Conservation (phyloP, 2,329 filamentous ascomycete genomes). For the Aurifilum marmelostoma region DNA sequence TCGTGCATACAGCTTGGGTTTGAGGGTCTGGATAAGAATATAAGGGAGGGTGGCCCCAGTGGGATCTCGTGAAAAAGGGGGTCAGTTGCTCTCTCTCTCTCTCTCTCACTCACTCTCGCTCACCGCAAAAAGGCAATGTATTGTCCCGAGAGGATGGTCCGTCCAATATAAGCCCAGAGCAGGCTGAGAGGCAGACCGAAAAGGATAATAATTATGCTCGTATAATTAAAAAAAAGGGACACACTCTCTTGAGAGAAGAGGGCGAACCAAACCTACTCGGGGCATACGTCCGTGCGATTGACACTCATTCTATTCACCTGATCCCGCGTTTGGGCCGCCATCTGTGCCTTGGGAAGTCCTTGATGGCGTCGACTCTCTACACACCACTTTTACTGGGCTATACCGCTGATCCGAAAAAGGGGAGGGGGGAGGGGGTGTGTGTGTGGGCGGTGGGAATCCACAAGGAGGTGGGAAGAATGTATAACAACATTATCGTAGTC, state of each 20-base stretch:
- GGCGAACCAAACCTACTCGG: neutral
- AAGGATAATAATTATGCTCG: neutral
- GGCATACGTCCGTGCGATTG: conserved; percentile 1
- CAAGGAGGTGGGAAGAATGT: neutral
- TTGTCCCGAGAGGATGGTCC: neutral
- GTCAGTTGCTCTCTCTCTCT: neutral
- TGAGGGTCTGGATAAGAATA: too few species aligned
- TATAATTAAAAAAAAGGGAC: neutral
- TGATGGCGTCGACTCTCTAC: neutral
- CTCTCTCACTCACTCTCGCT: neutral
- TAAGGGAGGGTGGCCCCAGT: neutral
- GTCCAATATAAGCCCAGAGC: neutral
- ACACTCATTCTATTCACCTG: neutral
- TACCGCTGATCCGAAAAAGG: neutral
- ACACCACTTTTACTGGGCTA: neutral
- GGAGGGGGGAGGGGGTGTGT: neutral
- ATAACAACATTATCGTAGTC: neutral
- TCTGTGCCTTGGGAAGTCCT: neutral
- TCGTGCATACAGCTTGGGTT: too few species aligned
- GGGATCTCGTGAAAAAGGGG: too few species aligned
- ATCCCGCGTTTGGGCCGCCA: neutral
- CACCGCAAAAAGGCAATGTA: neutral
- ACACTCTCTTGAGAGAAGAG: neutral
- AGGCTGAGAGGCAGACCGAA: neutral
- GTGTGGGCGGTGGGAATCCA: neutral